Evolutionary conservation across 148 eudicot species (phyloP), one percentile per base, ranked within the genome.

Genomic region (Persicaria tinctoria): DNA sequence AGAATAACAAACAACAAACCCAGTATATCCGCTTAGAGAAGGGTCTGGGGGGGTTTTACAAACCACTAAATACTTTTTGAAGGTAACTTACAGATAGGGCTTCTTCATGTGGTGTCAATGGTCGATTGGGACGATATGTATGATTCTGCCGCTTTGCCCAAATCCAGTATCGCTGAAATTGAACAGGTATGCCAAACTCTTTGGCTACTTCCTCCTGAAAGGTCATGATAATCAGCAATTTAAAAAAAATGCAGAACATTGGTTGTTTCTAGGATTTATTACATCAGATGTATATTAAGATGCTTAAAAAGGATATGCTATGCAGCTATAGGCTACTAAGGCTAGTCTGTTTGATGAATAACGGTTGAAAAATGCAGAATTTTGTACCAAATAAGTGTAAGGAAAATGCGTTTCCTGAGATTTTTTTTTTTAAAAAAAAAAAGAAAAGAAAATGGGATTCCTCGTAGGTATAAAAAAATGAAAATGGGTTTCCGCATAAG

Each of bases 81-180:
- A 64, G 70, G 38, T 20, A 53, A 81, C 77, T 79, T 77, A 93
- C 98, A 49, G 93, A 68, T 75, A 87, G 93, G 68, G 82, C 74
- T 83, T 90, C 96, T 82, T 93, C 98, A 32, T 73, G 74, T 2
- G 89, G 82, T 9, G 83, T 84, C 82, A 93, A 80, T 53, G 92
- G 93, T 6, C 93, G 87, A 80, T 80, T 85, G 62, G 98, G 98
- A 38, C 98, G 93, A 68, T 89, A 85, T 1, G 98, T 90, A 72
- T 89, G 90, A 79, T 90, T 93, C 73, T 87, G 96, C 77, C 98
- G 86, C 85, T 86, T 90, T 72, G 93, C 92, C 98, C 93, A 90
- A 46, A 84, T 79, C 98, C 98, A 93, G 77, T 82, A 93, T 32
- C 98, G 88, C 77, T 87, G 96, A 73, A 79, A 90, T 51, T 89